Evolutionary conservation across 1,284 basidiomycete species (phyloP).

Genomic region (Ceratobasidium sp.): DNA sequence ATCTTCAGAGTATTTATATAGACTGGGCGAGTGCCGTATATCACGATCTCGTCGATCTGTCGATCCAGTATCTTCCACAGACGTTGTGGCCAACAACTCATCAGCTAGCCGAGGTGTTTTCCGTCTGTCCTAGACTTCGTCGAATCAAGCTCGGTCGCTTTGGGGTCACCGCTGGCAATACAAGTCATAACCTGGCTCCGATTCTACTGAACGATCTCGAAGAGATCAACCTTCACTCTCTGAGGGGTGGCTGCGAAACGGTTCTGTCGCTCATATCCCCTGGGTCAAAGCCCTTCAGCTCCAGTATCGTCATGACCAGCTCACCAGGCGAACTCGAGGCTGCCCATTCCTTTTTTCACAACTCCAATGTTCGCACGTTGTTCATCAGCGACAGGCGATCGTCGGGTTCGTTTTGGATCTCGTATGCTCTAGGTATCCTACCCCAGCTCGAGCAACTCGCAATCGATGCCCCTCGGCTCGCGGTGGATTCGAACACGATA

Average conservation of each 20-base stretch:
- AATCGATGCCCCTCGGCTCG: background rate
- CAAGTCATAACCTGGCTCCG: background rate
- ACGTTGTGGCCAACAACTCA: background rate
- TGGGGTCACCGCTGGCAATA: background rate
- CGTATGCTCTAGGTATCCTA: background rate
- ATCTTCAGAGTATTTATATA: background rate
- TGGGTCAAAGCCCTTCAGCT: background rate
- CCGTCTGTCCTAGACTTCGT: background rate
- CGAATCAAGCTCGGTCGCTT: background rate
- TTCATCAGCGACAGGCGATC: background rate
- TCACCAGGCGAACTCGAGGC: background rate
- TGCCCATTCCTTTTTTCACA: conserved; percentile 3
- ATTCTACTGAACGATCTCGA: background rate
- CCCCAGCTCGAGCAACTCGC: conserved; percentile 13
- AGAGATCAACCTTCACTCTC: background rate
- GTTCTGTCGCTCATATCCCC: background rate
- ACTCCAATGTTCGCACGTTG: background rate
- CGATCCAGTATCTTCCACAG: background rate
- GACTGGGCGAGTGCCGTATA: background rate
- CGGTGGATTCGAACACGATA: too few relatives aligned
- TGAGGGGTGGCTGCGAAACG: background rate
- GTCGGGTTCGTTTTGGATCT: background rate
- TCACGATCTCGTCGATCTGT: background rate
- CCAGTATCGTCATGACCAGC: background rate
- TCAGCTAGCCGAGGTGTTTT: background rate